Conservation (phyloP, 805 yeast species). For the Sugiyamaella boreocaroliniensis region DNA sequence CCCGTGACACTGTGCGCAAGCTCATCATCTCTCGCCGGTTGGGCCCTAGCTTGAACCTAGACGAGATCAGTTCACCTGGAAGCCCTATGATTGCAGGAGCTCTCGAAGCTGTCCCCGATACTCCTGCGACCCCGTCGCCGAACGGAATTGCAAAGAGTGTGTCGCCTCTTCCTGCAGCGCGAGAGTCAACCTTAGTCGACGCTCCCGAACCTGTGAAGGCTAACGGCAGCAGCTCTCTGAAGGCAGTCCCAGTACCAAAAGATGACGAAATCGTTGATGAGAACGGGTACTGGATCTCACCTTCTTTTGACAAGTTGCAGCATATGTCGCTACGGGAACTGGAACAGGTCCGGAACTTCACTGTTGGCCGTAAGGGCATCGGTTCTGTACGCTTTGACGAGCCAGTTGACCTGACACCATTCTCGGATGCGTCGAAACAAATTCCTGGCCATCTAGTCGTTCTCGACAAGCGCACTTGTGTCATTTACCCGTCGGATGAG, state of each 20-base stretch:
- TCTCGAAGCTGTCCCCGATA: not conserved
- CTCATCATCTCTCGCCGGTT: constrained; percentile 37
- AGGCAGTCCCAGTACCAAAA: not conserved
- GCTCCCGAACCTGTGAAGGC: not conserved
- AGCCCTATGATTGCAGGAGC: no score
- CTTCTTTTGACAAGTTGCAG: constrained; percentile 58
- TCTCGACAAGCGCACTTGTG: constrained; percentile 53
- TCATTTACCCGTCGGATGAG: constrained; percentile 64
- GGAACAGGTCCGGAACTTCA: constrained; percentile 54
- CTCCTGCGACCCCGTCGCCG: not conserved
- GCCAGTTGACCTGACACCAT: constrained; percentile 77
- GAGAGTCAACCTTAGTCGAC: no score
- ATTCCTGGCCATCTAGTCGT: constrained; percentile 60
- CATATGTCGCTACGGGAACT: constrained; percentile 56
- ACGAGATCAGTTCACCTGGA: not conserved
- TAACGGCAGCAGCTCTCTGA: not conserved
- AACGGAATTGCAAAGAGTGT: no score
- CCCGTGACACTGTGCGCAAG: constrained; percentile 52
- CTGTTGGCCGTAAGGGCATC: constrained; percentile 69
- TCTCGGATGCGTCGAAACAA: constrained; percentile 49
- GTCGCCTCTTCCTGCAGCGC: no score
- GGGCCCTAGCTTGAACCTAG: not conserved
- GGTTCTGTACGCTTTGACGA: constrained; percentile 72
- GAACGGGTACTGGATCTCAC: constrained; percentile 84
- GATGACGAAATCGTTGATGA: constrained; percentile 47